Base-by-base conservation (phyloP, 2,329 filamentous ascomycete genomes). In the Fusarium sp. region DNA sequence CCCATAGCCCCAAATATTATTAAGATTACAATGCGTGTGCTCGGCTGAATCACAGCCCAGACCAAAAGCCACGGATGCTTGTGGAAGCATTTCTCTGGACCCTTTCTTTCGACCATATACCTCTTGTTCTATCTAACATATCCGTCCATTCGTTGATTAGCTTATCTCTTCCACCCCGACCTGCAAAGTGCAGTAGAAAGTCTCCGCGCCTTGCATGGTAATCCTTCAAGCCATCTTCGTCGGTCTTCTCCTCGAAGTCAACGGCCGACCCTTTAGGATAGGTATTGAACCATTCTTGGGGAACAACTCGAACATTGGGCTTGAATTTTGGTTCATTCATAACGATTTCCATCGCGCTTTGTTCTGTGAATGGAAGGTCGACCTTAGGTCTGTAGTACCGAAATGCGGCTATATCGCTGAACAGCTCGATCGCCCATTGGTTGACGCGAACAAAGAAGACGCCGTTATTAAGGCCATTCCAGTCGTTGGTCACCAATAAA, bases 271-370 rank as follows among this genome's bases (percentile, higher is more conserved):
- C 56, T 56, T 37, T 43, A 1, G 56, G 49, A 31, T 56, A 56
- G 15, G 49, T 21, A 20, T 58, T 56, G 18, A 58, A 58, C 56
- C 49, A 58, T 12, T 29, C 15, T n/a, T 41, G 29, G 12, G 55
- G 48, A 11, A 55, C n/a, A 29, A 31, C 13, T n/a, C 21, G 24
- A 15, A 55, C 20, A 2, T 20, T 55, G 3, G 20, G 3, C 3
- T 35, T 26, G 24, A 44, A 56, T n/a, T 43, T 58, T 6, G 39
- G 15, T 3, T 58, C 35, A 1, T 44, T 24, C n/a, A 56, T 43
- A 3, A 58, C 15, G 3, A 58, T 56, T 10, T 58, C 56, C 49
- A 58, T 58, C 0, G 49, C 56, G 18, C 39, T 58, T 18, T 58
- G 48, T 13, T 56, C 38, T 1, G 39, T 35, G 18, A 56, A 58